These are phyloP conservation scores for Geotrichum klebahnii DNA, from an alignment of 1,139 yeast genomes.

Conservation along the genomic window DNA sequence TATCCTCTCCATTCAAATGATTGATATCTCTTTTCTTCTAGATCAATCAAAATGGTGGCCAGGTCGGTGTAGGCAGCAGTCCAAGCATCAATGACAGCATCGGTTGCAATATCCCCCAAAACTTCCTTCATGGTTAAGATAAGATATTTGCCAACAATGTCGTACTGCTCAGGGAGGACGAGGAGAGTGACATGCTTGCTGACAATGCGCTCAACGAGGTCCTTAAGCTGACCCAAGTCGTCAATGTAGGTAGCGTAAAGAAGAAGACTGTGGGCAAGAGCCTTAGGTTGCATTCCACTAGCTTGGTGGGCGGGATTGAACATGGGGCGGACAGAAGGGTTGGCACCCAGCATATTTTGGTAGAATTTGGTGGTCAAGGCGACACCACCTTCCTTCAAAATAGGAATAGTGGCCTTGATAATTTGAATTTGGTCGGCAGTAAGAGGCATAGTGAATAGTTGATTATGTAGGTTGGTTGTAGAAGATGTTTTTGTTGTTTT, in stretches of 20 bases:
- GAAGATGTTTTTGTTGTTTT: neutral
- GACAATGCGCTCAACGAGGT: conserved; percentile 58
- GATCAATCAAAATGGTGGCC: conserved; percentile 57
- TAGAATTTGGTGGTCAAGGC: conserved; percentile 55
- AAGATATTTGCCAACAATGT: conserved; percentile 57
- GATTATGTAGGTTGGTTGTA: too few species aligned
- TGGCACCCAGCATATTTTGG: conserved; percentile 49
- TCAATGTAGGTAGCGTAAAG: conserved; percentile 64
- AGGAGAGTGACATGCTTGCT: conserved; percentile 64
- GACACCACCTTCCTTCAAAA: conserved; percentile 54
- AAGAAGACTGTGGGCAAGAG: conserved; percentile 59
- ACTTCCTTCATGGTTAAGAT: conserved; percentile 52
- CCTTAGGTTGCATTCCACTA: conserved; percentile 56
- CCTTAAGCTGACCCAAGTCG: conserved; percentile 51
- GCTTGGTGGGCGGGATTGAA: conserved; percentile 60
- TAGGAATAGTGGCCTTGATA: conserved; percentile 57
- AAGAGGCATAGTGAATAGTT: conserved; percentile 23
- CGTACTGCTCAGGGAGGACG: conserved; percentile 60
- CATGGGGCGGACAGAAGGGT: conserved; percentile 54
- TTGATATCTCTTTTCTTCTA: conserved; percentile 49
- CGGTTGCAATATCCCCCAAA: conserved; percentile 57
- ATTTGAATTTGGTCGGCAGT: conserved; percentile 40
- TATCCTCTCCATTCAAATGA: conserved; percentile 52
- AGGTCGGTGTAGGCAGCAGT: conserved; percentile 59
- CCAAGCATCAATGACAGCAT: conserved; percentile 62